Evolutionary conservation across 176 grass and related monocot species (phyloP).

Genomic region (Triticum aestivum): DNA sequence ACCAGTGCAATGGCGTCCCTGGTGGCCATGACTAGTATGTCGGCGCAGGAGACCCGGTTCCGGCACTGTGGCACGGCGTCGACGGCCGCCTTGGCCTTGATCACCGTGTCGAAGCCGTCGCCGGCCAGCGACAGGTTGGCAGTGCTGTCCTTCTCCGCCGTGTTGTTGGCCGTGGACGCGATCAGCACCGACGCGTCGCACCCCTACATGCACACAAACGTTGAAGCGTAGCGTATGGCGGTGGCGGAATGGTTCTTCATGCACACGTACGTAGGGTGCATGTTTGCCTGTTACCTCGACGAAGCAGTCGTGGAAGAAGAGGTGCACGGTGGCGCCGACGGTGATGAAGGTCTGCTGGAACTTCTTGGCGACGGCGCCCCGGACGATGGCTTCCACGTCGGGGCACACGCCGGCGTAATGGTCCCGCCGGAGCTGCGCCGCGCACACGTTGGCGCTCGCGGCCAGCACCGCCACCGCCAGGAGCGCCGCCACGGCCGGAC

Average conservation of each 20-base stretch:
- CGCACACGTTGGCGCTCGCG: background rate
- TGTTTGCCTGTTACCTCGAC: background rate
- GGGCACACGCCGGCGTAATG: slow-evolving; percentile 56
- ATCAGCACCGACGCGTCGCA: slow-evolving; percentile 71
- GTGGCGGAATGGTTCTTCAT: background rate
- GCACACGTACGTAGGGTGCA: background rate
- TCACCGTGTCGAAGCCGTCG: slow-evolving; percentile 62
- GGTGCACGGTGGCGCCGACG: slow-evolving; percentile 46
- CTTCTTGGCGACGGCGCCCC: slow-evolving; percentile 35
- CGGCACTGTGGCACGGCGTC: slow-evolving; percentile 60
- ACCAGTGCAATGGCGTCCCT: slow-evolving; percentile 59
- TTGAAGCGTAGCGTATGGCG: background rate
- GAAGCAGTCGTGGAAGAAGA: slow-evolving; percentile 76
- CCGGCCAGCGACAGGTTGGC: slow-evolving; percentile 54
- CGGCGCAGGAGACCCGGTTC: slow-evolving; percentile 61
- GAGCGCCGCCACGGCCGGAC: background rate
- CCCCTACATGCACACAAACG: slow-evolving; percentile 2
- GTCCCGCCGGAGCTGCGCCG: slow-evolving; percentile 27
- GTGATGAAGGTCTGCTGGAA: slow-evolving; percentile 31
- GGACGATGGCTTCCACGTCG: slow-evolving; percentile 51
- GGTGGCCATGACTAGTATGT: slow-evolving; percentile 64
- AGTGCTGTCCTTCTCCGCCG: slow-evolving; percentile 52
- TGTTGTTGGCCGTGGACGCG: slow-evolving; percentile 41
- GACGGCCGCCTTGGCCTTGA: slow-evolving; percentile 51
- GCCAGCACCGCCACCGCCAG: background rate